A percentile compares a stretch with the other conserved stretches of the same genome.
phyloP scores from a whole-genome alignment of 306 rosid species.

The Castanopsis chinensis region DNA sequence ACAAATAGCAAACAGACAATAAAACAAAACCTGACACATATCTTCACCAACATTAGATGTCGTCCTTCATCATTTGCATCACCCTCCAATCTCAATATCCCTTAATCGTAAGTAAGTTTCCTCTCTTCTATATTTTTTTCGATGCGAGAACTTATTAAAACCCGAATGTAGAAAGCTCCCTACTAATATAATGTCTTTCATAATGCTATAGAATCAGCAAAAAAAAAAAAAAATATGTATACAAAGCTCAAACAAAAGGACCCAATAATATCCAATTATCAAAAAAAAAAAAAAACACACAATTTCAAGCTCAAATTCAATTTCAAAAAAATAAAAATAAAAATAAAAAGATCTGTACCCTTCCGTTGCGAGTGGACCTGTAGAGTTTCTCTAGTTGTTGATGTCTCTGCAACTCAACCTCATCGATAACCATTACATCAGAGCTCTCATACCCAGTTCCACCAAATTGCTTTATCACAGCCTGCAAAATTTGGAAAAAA shows the following conservation, averaged over 20 bases:
- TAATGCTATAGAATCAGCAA: not conserved
- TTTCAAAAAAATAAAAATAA: not conserved
- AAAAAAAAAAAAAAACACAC: too few relatives aligned
- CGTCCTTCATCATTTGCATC: not conserved
- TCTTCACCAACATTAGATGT: not conserved
- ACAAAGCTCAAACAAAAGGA: not conserved
- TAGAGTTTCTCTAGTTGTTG: constrained; percentile 85
- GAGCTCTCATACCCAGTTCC: constrained; percentile 88
- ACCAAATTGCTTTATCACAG: constrained; percentile 86
- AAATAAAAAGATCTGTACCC: constrained; percentile 50
- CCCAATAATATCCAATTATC: not conserved
- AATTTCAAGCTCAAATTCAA: constrained; percentile 6
- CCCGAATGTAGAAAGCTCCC: not conserved
- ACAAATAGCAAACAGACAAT: not conserved
- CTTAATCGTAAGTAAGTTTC: not conserved
- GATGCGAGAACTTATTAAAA: not conserved
- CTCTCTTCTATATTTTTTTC: not conserved
- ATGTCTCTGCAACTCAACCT: constrained; percentile 93
- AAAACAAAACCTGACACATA: not conserved
- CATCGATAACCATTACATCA: constrained; percentile 86
- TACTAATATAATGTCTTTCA: not conserved
- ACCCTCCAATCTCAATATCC: not conserved
- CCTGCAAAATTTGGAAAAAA: constrained; percentile 40
- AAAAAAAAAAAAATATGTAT: not conserved
- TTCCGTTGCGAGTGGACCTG: constrained; percentile 82